Percentiles rank a stretch among this genome's conserved stretches.
These are phyloP conservation scores for Casuarina equisetifolia DNA, from an alignment of 306 rosid species.

Conservation along the genomic window DNA sequence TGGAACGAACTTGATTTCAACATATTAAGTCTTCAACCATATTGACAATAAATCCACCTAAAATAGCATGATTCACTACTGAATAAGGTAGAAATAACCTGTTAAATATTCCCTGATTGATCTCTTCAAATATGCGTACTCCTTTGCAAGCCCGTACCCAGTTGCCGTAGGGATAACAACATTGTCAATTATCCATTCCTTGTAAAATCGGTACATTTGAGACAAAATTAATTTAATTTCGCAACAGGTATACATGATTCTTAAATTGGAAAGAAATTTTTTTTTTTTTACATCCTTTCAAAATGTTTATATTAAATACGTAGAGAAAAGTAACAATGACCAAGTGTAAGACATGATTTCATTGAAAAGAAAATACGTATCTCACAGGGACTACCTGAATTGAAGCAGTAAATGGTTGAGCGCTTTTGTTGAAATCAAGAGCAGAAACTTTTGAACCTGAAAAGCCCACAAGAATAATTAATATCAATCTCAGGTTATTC, in stretches of 20 bases:
- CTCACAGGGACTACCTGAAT: slow-evolving; percentile 49
- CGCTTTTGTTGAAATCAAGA: slow-evolving; percentile 83
- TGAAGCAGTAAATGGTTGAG: slow-evolving; percentile 44
- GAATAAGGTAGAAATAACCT: slow-evolving; percentile 44
- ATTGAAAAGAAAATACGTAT: background rate
- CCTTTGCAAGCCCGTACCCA: slow-evolving; percentile 74
- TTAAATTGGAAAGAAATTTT: background rate
- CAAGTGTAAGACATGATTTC: background rate
- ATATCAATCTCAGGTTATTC: slow-evolving; percentile 7
- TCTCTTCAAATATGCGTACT: slow-evolving; percentile 68
- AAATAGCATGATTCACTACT: background rate
- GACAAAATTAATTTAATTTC: slow-evolving; percentile 10
- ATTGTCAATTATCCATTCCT: slow-evolving; percentile 91
- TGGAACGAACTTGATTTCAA: background rate
- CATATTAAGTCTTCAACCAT: background rate
- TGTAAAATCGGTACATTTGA: slow-evolving; percentile 19
- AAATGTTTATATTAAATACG: no score
- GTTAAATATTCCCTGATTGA: slow-evolving; percentile 82
- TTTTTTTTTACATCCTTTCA: no score
- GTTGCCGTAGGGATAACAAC: slow-evolving; percentile 82
- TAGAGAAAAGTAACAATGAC: background rate
- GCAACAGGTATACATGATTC: background rate
- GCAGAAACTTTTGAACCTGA: slow-evolving; percentile 70
- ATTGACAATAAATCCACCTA: background rate
- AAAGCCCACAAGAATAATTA: slow-evolving; percentile 18